Conservation (phyloP, 1,284 basidiomycete species). For the Nidula niveotomentosa region DNA sequence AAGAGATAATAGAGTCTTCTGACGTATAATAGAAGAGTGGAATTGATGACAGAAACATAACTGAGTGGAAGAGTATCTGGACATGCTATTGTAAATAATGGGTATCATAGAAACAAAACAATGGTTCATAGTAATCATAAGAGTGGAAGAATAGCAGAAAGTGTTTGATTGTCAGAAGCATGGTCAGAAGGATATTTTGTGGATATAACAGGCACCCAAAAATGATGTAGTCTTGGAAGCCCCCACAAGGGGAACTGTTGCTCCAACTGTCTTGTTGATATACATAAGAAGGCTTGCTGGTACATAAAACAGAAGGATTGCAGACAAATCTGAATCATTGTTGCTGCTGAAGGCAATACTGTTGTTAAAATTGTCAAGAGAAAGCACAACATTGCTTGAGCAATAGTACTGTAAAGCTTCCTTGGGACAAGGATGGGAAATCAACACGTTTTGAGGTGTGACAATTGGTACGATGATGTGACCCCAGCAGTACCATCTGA, state of each 20-base stretch:
- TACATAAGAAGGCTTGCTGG: not conserved
- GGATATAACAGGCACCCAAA: no score
- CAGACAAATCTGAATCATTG: not conserved
- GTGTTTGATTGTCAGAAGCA: no score
- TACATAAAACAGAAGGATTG: not conserved
- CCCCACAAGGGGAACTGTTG: not conserved
- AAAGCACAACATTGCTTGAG: not conserved
- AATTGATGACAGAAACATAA: no score
- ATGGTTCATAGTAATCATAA: no score
- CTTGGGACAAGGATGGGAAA: not conserved
- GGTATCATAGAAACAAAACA: no score
- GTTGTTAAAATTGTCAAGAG: not conserved
- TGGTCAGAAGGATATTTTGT: no score
- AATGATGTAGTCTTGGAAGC: no score
- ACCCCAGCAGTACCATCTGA: not conserved
- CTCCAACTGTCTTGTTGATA: not conserved
- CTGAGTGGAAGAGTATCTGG: no score
- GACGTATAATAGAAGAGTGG: no score
- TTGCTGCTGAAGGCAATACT: not conserved
- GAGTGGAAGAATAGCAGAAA: no score
- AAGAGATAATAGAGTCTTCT: no score
- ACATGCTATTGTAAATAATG: no score
- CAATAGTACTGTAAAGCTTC: not conserved
- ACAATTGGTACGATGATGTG: not conserved
- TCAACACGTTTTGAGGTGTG: not conserved